Evolutionary conservation across 2,329 filamentous ascomycete species (phyloP).

Genomic region (Celoporthe dispersa): DNA sequence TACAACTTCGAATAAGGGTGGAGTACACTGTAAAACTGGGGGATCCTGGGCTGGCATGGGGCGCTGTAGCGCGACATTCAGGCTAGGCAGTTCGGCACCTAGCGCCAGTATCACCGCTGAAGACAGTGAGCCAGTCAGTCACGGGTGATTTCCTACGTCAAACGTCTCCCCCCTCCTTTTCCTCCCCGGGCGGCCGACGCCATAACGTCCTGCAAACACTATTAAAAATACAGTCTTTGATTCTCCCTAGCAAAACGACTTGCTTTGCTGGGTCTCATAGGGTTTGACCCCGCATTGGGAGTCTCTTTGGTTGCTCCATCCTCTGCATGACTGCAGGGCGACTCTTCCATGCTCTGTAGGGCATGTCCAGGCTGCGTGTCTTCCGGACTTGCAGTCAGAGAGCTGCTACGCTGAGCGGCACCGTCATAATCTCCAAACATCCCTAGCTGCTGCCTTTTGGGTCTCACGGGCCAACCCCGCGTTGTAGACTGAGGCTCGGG

Average conservation of each 20-base stretch:
- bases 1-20: not conserved
- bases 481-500: not conserved
- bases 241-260: constrained; percentile 17
- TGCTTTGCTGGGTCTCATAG: constrained; percentile 11
- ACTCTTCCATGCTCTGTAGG: not conserved
- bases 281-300: not conserved
- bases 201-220: not conserved
- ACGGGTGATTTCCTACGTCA: not conserved
- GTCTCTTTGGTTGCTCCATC: not conserved
- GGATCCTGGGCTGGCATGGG: not conserved
- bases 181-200: not conserved
- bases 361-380: not conserved
- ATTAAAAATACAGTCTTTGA: constrained; percentile 24
- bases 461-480: not conserved
- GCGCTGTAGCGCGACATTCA: not conserved
- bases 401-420: constrained; percentile 1
- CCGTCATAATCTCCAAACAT: not conserved
- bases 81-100: not conserved
- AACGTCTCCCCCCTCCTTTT: not conserved
- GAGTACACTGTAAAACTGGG: not conserved
- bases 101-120: not conserved
- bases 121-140: not conserved
- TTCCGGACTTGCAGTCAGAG: not conserved
- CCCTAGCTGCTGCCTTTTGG: not conserved
- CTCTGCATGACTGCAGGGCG: not conserved